Base-by-base conservation (phyloP, 148 eudicot genomes). In the Rhododendron griersonianum region DNA sequence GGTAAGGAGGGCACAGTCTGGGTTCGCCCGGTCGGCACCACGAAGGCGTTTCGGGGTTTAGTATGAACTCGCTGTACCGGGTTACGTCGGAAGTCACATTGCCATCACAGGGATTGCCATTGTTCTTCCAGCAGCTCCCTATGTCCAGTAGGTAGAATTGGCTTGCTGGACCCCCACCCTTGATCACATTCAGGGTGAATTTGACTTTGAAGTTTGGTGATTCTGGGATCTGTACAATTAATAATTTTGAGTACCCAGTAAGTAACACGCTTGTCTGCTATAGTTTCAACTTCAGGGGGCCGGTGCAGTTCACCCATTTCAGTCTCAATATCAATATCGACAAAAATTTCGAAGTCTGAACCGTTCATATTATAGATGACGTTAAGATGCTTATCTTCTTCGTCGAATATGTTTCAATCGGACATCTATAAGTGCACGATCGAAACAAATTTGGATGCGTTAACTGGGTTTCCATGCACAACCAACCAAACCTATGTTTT, bases 91-190 rank as follows among this genome's bases (percentile, higher is more conserved):
- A 85, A 63, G 87, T 63, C 7, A 86, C 88, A 35, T 92, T 83
- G 4, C 94, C 94, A 23, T 92, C 87, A 39, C 94, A 92, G 15
- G 92, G 90, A 45, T 47, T 76, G 21, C 94, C 94, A n/a, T 92
- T 86, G 69, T 92, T 92, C 88, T 92, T 92, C 94, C 94, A 92
- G 81, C 94, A 92, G 81, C 92, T 88, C 44, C 94, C 94, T n/a
- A 92, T 92, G 59, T 92, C 94, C 78, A 90, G 81, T n/a, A 92
- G 87, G 74, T 92, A 92, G 85, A 92, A 91, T 65, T 92, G 94
- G 90, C 93, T 91, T 11, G 61, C 84, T 0, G 89, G 53, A 0
- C 94, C 94, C 7, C 94, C 94, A 4, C 94, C 93, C 88, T 84
- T 86, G 13, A 85, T 92, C 50, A 92, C 88, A 82, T 91, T 84